phyloP scores from a whole-genome alignment of 176 grass and related monocot genomes.

The Lolium multiflorum region DNA sequence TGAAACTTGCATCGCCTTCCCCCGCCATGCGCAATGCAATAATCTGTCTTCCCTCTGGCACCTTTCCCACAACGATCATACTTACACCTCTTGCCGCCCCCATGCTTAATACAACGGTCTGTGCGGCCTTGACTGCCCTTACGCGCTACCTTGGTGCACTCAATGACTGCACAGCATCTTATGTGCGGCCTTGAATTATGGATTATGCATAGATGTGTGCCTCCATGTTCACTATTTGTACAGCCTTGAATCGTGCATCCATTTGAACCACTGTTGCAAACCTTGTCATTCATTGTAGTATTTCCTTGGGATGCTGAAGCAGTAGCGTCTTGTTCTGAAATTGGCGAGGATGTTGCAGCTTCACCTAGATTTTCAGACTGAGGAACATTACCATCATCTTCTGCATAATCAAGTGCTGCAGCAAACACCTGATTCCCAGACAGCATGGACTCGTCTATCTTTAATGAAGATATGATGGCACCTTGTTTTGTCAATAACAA shows the following conservation, averaged over 20 bases:
- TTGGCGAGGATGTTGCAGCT: too few relatives aligned
- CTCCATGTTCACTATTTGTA: conserved; percentile 50
- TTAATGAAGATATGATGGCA: neutral
- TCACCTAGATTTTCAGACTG: neutral
- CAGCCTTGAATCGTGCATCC: conserved; percentile 36
- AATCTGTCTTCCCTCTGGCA: conserved; percentile 42
- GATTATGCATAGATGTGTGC: conserved; percentile 40
- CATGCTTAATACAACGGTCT: conserved; percentile 39
- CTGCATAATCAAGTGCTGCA: neutral
- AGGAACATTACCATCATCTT: neutral
- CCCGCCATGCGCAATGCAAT: conserved; percentile 49
- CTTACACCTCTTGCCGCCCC: conserved; percentile 45
- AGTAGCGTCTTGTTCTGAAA: too few relatives aligned
- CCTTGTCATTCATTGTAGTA: conserved; percentile 23
- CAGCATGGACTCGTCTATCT: neutral
- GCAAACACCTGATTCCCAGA: neutral
- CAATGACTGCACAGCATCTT: conserved; percentile 28
- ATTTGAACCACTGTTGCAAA: conserved; percentile 19
- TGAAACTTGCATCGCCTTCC: conserved; percentile 49
- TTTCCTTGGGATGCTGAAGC: neutral
- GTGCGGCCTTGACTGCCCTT: conserved; percentile 36
- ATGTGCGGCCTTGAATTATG: conserved; percentile 32
- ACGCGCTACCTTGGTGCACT: conserved; percentile 44
- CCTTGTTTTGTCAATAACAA: neutral
- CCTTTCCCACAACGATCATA: conserved; percentile 48